Base-by-base conservation (phyloP, 148 eudicot species). In the Salicornia ramosissima region DNA sequence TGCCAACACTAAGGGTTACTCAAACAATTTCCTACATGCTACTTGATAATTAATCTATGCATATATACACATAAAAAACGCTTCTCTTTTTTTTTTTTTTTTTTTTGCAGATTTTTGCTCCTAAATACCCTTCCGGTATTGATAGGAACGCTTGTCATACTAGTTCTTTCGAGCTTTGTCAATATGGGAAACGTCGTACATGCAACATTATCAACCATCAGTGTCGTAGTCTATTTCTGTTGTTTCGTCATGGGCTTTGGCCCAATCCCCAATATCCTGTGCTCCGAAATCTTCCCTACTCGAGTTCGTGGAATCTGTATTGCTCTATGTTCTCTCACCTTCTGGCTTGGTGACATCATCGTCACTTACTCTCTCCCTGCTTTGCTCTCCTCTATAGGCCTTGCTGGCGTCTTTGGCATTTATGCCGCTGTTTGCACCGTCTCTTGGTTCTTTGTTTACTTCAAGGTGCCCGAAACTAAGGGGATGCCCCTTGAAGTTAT, bases 401-500 rank as follows among this genome's bases (percentile, higher is more conserved):
- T 90, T 46, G 88, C 75, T 2, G 96, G 96, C 25, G 92, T 85
- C n/a, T 90, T 90, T 75, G 85, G 88, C 70, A 81, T 88, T 21
- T 90, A 88, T 18, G 92, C 96, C 0, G 54, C 86, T 11, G 88
- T 90, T 22, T 90, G 96, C 69, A 12, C 76, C 49, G 49, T 90
- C 1, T 79, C 92, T 4, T 90, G 90, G 93, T 49, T 90, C 69
- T 90, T 90, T 53, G 90, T 88, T 36, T 90, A 42, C 82, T 47
- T 83, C 28, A 90, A 84, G 80, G 96, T 90, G 16, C 93, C 96
- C 0, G 96, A 90, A 80, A 88, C 93, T 8, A 90, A 88, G 77
- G 93, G 90, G 12, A 88, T 90, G 93, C 92, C 96, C 24, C 92
- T 90, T 66, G 96, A 90, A 71, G 96, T 90, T 71, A 90, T 90